phyloP scores from a whole-genome alignment of 345 rosid genomes.

The Salix exigua region DNA sequence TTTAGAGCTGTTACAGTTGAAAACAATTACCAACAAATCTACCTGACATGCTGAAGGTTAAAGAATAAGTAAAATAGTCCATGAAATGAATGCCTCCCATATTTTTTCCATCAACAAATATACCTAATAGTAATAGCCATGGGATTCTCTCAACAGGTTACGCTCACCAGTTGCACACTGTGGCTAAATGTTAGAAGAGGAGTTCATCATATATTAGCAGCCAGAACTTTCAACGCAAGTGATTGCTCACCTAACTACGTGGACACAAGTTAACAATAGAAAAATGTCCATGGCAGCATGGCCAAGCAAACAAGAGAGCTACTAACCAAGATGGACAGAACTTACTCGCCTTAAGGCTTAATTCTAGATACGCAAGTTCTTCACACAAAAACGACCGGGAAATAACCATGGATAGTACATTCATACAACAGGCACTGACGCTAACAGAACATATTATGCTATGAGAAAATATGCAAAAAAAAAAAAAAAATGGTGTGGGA shows the following conservation, averaged over 20 bases:
- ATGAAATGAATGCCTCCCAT: not conserved
- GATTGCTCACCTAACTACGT: not conserved
- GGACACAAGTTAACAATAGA: not conserved
- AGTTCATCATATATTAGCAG: not conserved
- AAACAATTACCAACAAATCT: not conserved
- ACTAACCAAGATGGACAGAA: not conserved
- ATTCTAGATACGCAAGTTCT: not conserved
- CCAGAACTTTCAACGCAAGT: not conserved
- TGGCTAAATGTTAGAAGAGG: not conserved
- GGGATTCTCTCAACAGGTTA: not conserved
- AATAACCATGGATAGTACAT: not conserved
- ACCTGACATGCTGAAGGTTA: not conserved
- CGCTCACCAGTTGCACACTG: not conserved
- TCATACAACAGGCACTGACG: not conserved
- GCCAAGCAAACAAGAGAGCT: not conserved
- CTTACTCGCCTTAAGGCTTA: not conserved
- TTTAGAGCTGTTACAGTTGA: constrained; percentile 46
- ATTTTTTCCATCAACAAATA: not conserved
- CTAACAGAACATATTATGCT: not conserved
- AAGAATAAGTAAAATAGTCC: not conserved
- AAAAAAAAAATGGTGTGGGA: not conserved
- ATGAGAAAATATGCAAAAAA: not conserved
- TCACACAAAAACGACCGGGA: not conserved
- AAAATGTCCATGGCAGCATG: not conserved
- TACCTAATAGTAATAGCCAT: not conserved